Percentiles rank a stretch among this genome's conserved stretches.
Evolutionary conservation across 257 asterid genomes (phyloP).

Genomic region (Primulina eburnea): DNA sequence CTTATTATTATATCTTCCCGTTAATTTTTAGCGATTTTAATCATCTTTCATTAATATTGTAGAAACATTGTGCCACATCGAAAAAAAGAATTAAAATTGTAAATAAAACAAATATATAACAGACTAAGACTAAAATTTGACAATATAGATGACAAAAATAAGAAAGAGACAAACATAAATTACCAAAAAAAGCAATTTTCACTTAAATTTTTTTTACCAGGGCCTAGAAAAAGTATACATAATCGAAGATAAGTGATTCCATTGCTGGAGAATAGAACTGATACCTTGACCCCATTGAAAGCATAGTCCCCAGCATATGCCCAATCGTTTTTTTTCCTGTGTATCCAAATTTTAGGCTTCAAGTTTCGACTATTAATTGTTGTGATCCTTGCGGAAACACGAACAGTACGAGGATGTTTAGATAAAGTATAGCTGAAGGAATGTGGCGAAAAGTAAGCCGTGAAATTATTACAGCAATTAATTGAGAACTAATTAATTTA

Average conservation of each 20-base stretch:
- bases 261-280: background rate
- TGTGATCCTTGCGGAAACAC: background rate
- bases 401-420: background rate
- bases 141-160: no score
- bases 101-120: no score
- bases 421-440: background rate
- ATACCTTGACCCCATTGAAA: background rate
- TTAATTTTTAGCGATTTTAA: no score
- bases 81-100: no score
- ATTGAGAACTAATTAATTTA: background rate
- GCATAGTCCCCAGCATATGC: background rate
- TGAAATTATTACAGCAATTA: no score
- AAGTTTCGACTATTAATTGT: background rate
- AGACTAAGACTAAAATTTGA: no score
- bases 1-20: no score
- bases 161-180: no score
- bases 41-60: no score
- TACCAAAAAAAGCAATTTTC: no score
- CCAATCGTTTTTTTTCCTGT: background rate
- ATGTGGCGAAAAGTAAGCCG: background rate
- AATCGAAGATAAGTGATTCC: background rate
- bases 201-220: no score
- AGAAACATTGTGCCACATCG: no score
- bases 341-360: background rate
- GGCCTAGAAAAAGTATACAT: background rate